Evolutionary conservation across 2,329 filamentous ascomycete genomes (phyloP).

Genomic region (Chrysoporthe cubensis): DNA sequence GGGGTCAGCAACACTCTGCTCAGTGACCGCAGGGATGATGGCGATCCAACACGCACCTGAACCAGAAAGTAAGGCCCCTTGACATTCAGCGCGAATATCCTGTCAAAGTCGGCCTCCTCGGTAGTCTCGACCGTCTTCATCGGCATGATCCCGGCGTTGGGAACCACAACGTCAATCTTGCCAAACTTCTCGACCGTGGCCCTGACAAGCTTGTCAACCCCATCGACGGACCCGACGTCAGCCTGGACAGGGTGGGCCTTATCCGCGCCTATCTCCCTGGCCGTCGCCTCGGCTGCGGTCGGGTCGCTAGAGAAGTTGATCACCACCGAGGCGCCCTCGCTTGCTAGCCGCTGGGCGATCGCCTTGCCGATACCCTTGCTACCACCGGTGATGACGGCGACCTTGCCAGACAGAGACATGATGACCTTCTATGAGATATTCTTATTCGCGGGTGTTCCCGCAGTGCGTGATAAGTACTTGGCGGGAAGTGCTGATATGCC

Average conservation of each 20-base stretch:
- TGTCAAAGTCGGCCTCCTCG: constrained; percentile 56
- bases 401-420: constrained; percentile 59
- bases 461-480: background rate
- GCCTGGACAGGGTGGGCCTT: constrained; percentile 59
- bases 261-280: constrained; percentile 51
- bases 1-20: background rate
- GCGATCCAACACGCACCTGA: constrained; percentile 37
- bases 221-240: constrained; percentile 51
- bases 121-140: constrained; percentile 53
- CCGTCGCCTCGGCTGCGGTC: constrained; percentile 51
- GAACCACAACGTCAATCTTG: constrained; percentile 62
- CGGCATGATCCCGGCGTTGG: constrained; percentile 57
- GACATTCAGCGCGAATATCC: constrained; percentile 55
- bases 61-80: constrained; percentile 60
- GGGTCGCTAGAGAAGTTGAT: constrained; percentile 59
- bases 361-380: constrained; percentile 79
- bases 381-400: constrained; percentile 81
- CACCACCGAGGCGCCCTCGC: constrained; percentile 73
- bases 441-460: no score
- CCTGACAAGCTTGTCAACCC: constrained; percentile 53
- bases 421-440: background rate
- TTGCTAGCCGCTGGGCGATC: constrained; percentile 88
- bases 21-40: background rate
- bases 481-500: background rate
- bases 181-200: constrained; percentile 54